Base-by-base conservation (phyloP, 2,329 filamentous ascomycete species). In the Fusarium concolor region DNA sequence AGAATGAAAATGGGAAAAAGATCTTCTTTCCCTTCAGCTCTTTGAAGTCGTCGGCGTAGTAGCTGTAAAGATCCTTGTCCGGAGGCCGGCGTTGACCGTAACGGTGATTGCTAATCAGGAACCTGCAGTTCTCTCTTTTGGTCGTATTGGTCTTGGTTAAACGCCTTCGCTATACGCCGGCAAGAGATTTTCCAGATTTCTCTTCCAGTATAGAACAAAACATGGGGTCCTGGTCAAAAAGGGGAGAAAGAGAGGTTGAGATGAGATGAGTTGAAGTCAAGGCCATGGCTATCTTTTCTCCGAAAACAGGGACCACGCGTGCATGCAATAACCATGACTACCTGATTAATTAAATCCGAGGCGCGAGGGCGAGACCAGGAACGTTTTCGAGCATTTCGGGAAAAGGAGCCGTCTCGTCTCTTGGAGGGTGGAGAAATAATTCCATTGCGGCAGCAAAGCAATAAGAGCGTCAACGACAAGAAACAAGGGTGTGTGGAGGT, bases 401-500 rank as follows among this genome's bases (percentile, higher is more conserved):
- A 62, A 63, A 68, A 49, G 49, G 49, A 65, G 45, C 64, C 50
- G 64, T 31, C 45, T 63, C 39, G 39, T 37, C 35, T 55, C 39
- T 33, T 54, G 47, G 62, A 53, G 62, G 66, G 66, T 68, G 66
- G 66, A 68, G 66, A 52, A 68, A 63, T 52, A 54, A 43, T 63
- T 55, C 62, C 37, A 26, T 53, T 53, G n/a, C 37, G 46, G 35
- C 29, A 33, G 31, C 17, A 17, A 17, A 49, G 51, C 63, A 49
- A 54, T 63, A 57, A 44, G 61, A 46, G 47, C 66, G 66, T 68
- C 66, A 68, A 70, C 56, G 66, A 68, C 37, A 33, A 33, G 47
- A 42, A 37, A 37, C 39, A 56, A 29, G 55, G 44, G 44, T 56
- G 60, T n/a, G 69, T 71, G 71, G 69, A 67, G 59, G 65, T 50